These are phyloP conservation scores for Aspergillus olivimuriae DNA, from an alignment of 495 filamentous ascomycete species.

Conservation along the genomic window DNA sequence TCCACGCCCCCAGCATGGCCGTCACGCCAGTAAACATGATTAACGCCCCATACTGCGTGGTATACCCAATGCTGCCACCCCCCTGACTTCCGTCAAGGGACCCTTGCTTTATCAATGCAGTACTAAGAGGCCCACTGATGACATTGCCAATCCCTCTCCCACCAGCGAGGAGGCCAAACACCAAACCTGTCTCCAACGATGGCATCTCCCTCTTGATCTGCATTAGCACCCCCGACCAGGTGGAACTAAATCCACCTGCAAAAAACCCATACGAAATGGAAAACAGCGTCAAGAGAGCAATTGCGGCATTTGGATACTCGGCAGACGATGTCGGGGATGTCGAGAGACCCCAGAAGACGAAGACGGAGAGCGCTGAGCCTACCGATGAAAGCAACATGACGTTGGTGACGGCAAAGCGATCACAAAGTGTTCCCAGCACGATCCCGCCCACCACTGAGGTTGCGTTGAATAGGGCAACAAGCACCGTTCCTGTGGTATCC, in stretches of 20 bases:
- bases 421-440: conserved; percentile 52
- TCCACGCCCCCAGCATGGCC: conserved; percentile 29
- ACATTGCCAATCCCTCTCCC: conserved; percentile 64
- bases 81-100: conserved; percentile 14
- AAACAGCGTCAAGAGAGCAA: conserved; percentile 58
- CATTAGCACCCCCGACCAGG: conserved; percentile 57
- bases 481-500: conserved; percentile 39
- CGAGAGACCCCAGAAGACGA: conserved; percentile 62
- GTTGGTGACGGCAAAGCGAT: conserved; percentile 53
- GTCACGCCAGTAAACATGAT: conserved; percentile 44
- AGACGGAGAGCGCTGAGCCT: conserved; percentile 52
- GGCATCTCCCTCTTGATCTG: conserved; percentile 43
- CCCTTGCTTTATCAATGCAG: conserved; percentile 40
- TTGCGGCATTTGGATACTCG: conserved; percentile 27
- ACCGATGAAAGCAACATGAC: conserved; percentile 53
- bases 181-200: conserved; percentile 48
- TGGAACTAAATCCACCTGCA: conserved; percentile 54
- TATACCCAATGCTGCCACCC: conserved; percentile 25
- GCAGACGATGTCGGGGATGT: conserved; percentile 11
- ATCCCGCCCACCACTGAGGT: conserved; percentile 53
- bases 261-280: conserved; percentile 64
- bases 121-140: conserved; percentile 54
- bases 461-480: conserved; percentile 52
- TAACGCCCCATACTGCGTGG: conserved; percentile 34
- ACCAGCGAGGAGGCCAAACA: conserved; percentile 57